Evolutionary conservation across 2,329 filamentous ascomycete species (phyloP).

Genomic region (Pseudocercospora fuligena): DNA sequence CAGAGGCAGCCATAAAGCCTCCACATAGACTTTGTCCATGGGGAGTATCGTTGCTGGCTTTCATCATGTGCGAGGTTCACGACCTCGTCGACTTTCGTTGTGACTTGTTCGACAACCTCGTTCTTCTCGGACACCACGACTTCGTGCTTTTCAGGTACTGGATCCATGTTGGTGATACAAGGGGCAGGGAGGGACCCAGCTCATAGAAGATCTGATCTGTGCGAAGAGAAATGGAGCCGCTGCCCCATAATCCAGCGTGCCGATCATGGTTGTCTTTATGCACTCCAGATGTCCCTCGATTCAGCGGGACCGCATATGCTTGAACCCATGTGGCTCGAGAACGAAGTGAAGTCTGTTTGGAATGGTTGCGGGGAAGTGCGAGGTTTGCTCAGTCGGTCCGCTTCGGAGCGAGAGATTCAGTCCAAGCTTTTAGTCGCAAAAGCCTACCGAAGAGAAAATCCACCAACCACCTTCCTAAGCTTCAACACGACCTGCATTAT

Average conservation of each 20-base stretch:
- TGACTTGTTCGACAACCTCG: slow-evolving; percentile 10
- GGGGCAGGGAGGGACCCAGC: background rate
- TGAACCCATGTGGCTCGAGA: background rate
- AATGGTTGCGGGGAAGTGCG: background rate
- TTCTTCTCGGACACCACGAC: slow-evolving; percentile 4
- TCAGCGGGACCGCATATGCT: background rate
- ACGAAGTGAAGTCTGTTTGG: slow-evolving; percentile 1
- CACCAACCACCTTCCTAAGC: background rate
- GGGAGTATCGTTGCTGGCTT: slow-evolving; percentile 9
- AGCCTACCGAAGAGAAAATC: background rate
- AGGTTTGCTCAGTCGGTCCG: background rate
- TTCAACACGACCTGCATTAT: background rate
- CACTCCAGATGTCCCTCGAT: slow-evolving; percentile 1
- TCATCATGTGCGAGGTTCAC: slow-evolving; percentile 11
- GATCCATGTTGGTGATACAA: background rate
- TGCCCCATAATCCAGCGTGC: background rate
- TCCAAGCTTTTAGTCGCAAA: background rate
- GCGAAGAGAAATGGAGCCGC: too few relatives aligned
- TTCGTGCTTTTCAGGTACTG: background rate
- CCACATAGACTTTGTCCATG: slow-evolving; percentile 15
- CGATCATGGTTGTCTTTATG: slow-evolving; percentile 6
- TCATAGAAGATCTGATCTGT: background rate
- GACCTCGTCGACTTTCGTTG: slow-evolving; percentile 10
- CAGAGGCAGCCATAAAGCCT: slow-evolving; percentile 13
- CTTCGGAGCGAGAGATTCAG: slow-evolving; percentile 12